These are phyloP conservation scores for Solanum chacoense DNA, from an alignment of 305 asterid genomes.

Conservation along the genomic window DNA sequence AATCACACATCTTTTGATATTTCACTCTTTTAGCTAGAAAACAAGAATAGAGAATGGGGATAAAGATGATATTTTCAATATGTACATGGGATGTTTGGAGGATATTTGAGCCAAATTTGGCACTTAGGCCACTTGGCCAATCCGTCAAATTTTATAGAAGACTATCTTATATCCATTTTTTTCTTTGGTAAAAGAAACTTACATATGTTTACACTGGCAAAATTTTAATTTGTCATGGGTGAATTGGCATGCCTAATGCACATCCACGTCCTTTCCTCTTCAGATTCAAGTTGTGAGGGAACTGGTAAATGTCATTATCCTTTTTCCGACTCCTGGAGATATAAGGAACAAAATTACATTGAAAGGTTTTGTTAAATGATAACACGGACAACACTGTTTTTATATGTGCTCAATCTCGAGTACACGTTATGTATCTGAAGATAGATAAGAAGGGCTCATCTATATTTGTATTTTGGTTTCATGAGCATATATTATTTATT, in stretches of 20 bases:
- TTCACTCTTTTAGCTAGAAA: neutral
- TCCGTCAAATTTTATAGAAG: neutral
- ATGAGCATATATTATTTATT: neutral
- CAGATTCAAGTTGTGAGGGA: conserved; percentile 38
- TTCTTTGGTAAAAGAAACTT: conserved; percentile 1
- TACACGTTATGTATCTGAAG: neutral
- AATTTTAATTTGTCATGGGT: conserved; percentile 13
- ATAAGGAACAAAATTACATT: neutral
- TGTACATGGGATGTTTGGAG: neutral
- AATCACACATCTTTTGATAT: neutral
- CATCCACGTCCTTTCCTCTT: conserved; percentile 57
- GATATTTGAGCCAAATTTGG: neutral
- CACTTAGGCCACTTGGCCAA: neutral
- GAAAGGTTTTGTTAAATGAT: neutral
- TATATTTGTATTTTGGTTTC: neutral
- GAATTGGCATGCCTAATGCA: conserved; percentile 49
- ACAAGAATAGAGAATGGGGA: neutral
- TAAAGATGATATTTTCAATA: neutral
- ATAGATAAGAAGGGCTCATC: neutral
- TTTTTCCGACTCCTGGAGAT: conserved; percentile 52
- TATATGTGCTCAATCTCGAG: neutral
- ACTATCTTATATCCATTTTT: neutral
- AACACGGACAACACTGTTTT: neutral
- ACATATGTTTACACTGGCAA: conserved; percentile 28
- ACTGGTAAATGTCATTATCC: conserved; percentile 89